These are phyloP conservation scores for Daedalea quercina DNA, from an alignment of 768 basidiomycete species.

Conservation along the genomic window DNA sequence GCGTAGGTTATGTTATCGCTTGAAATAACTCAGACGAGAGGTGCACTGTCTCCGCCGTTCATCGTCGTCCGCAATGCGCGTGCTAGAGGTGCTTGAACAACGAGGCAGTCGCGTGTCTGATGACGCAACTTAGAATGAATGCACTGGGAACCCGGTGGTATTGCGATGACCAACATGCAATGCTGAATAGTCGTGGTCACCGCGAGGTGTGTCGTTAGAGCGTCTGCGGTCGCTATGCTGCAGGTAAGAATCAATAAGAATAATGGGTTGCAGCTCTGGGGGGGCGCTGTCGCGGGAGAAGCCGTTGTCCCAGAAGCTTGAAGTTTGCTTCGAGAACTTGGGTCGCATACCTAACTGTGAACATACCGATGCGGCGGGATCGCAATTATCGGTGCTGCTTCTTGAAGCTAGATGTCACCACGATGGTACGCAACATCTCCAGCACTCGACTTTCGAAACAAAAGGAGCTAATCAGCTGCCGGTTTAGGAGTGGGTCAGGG, in stretches of 20 bases:
- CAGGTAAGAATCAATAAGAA: background rate
- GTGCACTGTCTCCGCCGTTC: background rate
- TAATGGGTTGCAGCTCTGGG: background rate
- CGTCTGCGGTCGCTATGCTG: slow-evolving; percentile 1
- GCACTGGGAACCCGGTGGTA: background rate
- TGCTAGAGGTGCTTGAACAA: slow-evolving; percentile 1
- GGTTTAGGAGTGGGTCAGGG: too few relatives aligned
- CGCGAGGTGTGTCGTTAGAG: slow-evolving; percentile 12
- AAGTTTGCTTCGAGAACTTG: too few relatives aligned
- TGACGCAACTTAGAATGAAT: background rate
- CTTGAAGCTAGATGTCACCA: too few relatives aligned
- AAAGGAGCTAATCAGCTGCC: too few relatives aligned
- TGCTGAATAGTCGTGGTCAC: slow-evolving; percentile 17
- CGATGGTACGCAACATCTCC: too few relatives aligned
- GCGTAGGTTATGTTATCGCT: slow-evolving; percentile 3
- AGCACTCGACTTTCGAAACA: too few relatives aligned
- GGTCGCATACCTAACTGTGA: too few relatives aligned
- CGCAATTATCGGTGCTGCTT: too few relatives aligned
- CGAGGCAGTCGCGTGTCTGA: slow-evolving; percentile 12
- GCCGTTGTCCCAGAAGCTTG: too few relatives aligned
- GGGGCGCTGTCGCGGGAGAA: background rate
- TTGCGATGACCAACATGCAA: slow-evolving; percentile 2
- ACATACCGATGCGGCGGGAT: too few relatives aligned
- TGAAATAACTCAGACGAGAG: background rate
- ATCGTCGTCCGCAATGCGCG: background rate